Evolutionary conservation across 2,329 filamentous ascomycete species (phyloP).

Genomic region (Hypomyces perniciosus): DNA sequence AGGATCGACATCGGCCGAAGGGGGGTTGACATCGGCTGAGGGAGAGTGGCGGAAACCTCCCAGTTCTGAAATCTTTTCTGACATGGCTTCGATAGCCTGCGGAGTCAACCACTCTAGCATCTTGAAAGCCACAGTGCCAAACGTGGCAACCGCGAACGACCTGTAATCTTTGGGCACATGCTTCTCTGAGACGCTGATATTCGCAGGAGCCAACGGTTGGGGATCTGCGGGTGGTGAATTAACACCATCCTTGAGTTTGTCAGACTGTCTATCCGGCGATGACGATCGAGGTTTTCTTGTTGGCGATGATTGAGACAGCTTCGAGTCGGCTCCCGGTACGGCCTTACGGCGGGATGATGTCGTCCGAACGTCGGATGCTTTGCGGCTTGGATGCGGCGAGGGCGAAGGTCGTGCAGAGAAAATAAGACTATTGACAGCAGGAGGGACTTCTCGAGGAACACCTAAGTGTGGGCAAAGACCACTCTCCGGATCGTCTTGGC

Average conservation of each 20-base stretch:
- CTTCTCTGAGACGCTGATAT: slow-evolving; percentile 40
- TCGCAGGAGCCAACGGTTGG: background rate
- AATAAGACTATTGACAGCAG: slow-evolving; percentile 41
- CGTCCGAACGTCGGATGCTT: background rate
- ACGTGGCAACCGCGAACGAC: slow-evolving; percentile 57
- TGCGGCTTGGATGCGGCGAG: slow-evolving; percentile 7
- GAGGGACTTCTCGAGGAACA: slow-evolving; percentile 36
- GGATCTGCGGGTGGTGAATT: background rate
- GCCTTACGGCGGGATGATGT: slow-evolving; percentile 6
- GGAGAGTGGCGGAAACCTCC: slow-evolving; percentile 4
- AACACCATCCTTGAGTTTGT: background rate
- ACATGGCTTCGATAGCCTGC: slow-evolving; percentile 45
- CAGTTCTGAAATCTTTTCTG: slow-evolving; percentile 27
- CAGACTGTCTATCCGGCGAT: background rate
- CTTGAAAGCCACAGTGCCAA: slow-evolving; percentile 60
- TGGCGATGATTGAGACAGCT: background rate
- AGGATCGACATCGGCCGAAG: background rate
- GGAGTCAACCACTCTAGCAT: slow-evolving; percentile 68
- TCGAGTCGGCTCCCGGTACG: background rate
- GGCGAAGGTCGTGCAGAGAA: slow-evolving; percentile 31
- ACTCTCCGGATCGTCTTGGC: slow-evolving; percentile 68
- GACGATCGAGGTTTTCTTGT: slow-evolving; percentile 3
- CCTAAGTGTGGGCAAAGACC: slow-evolving; percentile 57
- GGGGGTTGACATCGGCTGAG: background rate
- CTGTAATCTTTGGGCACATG: slow-evolving; percentile 49